A percentile compares a stretch with the other conserved stretches of the same genome.
These are phyloP conservation scores for Daphne laureola DNA, from an alignment of 441 rosid genomes.

Conservation along the genomic window DNA sequence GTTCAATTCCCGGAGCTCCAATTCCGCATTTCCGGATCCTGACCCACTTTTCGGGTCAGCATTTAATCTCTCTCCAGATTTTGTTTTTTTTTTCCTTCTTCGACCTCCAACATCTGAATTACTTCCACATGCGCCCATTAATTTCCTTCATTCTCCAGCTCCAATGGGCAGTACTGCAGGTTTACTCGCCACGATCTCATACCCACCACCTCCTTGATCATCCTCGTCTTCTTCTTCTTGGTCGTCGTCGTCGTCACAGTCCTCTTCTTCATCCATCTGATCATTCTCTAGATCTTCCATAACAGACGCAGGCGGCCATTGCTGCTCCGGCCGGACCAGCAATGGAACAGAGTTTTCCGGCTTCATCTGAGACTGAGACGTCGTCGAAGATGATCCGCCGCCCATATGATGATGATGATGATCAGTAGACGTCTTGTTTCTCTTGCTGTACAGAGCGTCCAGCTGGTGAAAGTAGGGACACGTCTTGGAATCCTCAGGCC, in stretches of 20 bases:
- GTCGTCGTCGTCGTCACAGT: conserved; percentile 27
- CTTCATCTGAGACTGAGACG: conserved; percentile 24
- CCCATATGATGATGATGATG: conserved; percentile 8
- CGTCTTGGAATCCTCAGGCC: conserved; percentile 83
- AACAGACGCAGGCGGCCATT: conserved; percentile 47
- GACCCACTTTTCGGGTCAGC: conserved; percentile 2
- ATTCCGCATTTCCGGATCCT: conserved; percentile 15
- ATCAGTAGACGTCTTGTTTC: conserved; percentile 27
- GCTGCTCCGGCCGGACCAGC: conserved; percentile 72
- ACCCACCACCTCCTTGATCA: conserved; percentile 41
- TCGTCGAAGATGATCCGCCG: neutral
- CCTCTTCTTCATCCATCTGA: conserved; percentile 29
- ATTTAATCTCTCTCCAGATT: conserved; percentile 5
- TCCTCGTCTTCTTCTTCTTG: conserved; percentile 44
- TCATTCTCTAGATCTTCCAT: conserved; percentile 45
- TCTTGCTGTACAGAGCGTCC: conserved; percentile 62
- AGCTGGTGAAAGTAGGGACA: conserved; percentile 87
- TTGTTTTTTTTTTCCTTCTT: conserved; percentile 2
- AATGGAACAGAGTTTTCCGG: conserved; percentile 44
- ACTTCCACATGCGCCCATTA: neutral
- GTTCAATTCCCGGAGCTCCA: conserved; percentile 17
- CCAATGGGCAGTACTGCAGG: conserved; percentile 27
- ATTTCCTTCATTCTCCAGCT: conserved; percentile 17
- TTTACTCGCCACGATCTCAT: conserved; percentile 55
- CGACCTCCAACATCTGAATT: neutral